Base-by-base conservation (phyloP, 192 early-diverging fungal genomes). In the Jimgerdemannia lactiflua region DNA sequence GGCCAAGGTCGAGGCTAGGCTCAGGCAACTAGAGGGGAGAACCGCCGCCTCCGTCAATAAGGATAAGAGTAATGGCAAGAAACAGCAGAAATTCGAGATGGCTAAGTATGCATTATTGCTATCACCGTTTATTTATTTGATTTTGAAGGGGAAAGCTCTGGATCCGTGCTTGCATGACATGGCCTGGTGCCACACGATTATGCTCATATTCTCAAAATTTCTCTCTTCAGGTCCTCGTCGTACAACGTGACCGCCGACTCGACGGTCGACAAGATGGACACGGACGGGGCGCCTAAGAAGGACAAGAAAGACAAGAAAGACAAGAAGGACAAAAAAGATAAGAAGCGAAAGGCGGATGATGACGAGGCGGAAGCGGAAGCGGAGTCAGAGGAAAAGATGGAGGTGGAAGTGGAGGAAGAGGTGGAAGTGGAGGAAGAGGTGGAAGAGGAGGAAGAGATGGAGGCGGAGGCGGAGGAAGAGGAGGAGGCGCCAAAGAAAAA, bases 11-110 rank as follows among this genome's bases (percentile, higher is more conserved):
- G 97, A 97, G 85, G 87, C 88, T 67, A 87, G 97, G 42, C 88
- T 98, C 79, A 85, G 95, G 70, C 92, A 96, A 85, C 88, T 98
- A 65, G 97, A 98, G 87, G 93, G 93, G 64, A 92, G 84, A 79
- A 89, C 85, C 69, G 90, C 89, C 39, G 87, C 87, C 69, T 85
- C 85, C 74, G 88, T 90, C 39, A 90, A 89, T 74, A 93, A 93
- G 83, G 89, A 86, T 73, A 92, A 91, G 41, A 88, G 89, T 66
- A 84, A 84, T 64, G 84, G 83, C 75, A 92, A 90, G 75, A 82
- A 79, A 70, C 87, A 88, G 71, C 82, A 89, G 82, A 92, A 92
- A 79, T 88, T 88, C 81, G 86, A 92, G 76, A 54, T 54, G 49
- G 49, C 49, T 7, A 54, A 54, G 49, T 54, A 54, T 11, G 49